Percentiles rank a stretch among this genome's conserved stretches.
Conservation (phyloP, 164 flowering plant genomes). For the Hamamelis virginiana region DNA sequence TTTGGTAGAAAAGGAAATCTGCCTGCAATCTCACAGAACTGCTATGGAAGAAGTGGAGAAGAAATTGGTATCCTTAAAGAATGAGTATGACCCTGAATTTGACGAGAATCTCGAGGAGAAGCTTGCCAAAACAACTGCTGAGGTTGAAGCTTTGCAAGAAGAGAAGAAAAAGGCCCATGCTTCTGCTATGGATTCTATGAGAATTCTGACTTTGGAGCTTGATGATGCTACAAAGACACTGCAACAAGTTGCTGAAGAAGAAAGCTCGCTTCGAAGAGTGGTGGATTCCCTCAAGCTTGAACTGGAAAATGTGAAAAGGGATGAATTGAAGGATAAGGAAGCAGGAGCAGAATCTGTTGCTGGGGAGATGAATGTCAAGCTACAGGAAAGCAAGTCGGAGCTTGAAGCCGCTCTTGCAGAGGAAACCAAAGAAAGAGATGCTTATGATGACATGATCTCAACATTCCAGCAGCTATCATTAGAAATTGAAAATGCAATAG, state of each 20-base stretch:
- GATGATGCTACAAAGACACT: slow-evolving; percentile 39
- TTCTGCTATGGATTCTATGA: slow-evolving; percentile 31
- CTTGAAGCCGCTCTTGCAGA: slow-evolving; percentile 19
- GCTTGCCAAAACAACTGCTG: slow-evolving; percentile 37
- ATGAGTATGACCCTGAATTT: slow-evolving; percentile 32
- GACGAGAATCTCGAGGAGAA: slow-evolving; percentile 22
- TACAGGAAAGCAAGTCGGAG: slow-evolving; percentile 21
- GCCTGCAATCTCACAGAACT: slow-evolving; percentile 7
- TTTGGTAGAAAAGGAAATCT: slow-evolving; percentile 28
- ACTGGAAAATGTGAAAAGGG: slow-evolving; percentile 31
- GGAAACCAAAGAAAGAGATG: slow-evolving; percentile 7
- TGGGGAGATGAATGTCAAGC: slow-evolving; percentile 7
- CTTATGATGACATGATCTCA: background rate
- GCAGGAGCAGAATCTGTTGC: slow-evolving; percentile 15
- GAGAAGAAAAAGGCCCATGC: slow-evolving; percentile 32
- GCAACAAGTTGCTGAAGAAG: slow-evolving; percentile 36
- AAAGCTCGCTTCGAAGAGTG: slow-evolving; percentile 21
- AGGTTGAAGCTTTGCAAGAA: slow-evolving; percentile 40
- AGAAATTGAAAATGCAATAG: slow-evolving; percentile 25
- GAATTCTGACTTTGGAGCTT: slow-evolving; percentile 29
- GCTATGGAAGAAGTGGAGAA: slow-evolving; percentile 33
- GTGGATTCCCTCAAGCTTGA: slow-evolving; percentile 35
- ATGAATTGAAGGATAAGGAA: slow-evolving; percentile 24
- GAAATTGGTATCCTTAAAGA: slow-evolving; percentile 25
- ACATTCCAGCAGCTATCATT: slow-evolving; percentile 21